A percentile compares a stretch with the other conserved stretches of the same genome.
Evolutionary conservation across 345 rosid genomes (phyloP).

Genomic region (Barbarea vulgaris): DNA sequence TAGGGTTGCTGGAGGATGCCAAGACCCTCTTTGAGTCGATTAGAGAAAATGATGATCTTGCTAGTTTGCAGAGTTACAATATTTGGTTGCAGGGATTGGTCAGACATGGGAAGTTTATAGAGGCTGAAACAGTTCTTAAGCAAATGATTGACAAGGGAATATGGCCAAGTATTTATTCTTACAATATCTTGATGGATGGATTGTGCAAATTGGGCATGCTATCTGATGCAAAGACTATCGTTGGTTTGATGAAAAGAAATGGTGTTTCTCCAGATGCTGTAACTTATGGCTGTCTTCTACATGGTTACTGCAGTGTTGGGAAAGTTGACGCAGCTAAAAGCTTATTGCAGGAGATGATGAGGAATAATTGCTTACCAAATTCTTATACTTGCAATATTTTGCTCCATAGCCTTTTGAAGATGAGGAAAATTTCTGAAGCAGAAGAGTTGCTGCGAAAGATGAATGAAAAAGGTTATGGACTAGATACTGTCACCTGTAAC

Average conservation of each 20-base stretch:
- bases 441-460: conserved; percentile 81
- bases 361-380: conserved; percentile 66
- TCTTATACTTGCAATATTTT: conserved; percentile 78
- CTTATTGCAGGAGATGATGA: conserved; percentile 76
- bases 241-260: conserved; percentile 58
- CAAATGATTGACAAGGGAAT: conserved; percentile 65
- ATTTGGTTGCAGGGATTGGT: conserved; percentile 82
- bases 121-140: conserved; percentile 68
- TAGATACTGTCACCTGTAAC: conserved; percentile 92
- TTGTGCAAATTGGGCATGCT: conserved; percentile 87
- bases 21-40: conserved; percentile 62
- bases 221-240: conserved; percentile 63
- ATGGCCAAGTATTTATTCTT: conserved; percentile 67
- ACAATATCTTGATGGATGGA: conserved; percentile 79
- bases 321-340: conserved; percentile 60
- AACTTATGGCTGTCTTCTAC: conserved; percentile 73
- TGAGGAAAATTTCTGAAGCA: conserved; percentile 74
- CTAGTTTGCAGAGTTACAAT: conserved; percentile 74
- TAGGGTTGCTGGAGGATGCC: conserved; percentile 86
- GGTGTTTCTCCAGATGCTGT: conserved; percentile 74
- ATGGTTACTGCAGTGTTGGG: conserved; percentile 73
- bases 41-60: conserved; percentile 48
- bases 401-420: conserved; percentile 82
- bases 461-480: conserved; percentile 75
- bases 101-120: conserved; percentile 64